Evolutionary conservation across 208 protist species (phyloP).

Genomic region (Acanthamoeba lenticulata): DNA sequence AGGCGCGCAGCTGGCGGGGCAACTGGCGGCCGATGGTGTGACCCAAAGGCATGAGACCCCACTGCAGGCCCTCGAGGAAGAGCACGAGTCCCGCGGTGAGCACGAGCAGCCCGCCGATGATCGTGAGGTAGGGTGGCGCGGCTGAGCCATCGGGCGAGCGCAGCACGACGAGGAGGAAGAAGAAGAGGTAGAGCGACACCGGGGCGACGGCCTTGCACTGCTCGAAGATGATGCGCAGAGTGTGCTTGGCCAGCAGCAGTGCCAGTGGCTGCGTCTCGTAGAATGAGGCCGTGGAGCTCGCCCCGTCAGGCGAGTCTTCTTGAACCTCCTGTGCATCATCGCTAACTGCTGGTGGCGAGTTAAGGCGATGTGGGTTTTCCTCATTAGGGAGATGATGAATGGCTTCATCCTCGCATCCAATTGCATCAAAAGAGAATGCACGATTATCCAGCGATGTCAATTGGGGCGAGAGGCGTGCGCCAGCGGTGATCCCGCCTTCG

Average conservation of each 20-base stretch:
- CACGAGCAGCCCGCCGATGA: not conserved
- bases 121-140: not conserved
- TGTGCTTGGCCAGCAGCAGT: not conserved
- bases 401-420: no score
- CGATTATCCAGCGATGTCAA: no score
- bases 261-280: not conserved
- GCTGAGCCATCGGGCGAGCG: not conserved
- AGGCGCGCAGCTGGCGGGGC: not conserved
- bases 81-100: not conserved
- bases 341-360: no score
- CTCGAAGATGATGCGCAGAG: not conserved
- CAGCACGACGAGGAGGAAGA: slow-evolving; percentile 4
- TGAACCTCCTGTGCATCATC: no score
- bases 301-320: no score
- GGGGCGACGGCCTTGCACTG: not conserved
- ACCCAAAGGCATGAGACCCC: not conserved
- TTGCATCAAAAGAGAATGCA: no score
- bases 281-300: no score
- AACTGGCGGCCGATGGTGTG: not conserved
- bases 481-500: no score
- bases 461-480: no score
- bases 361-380: no score
- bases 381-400: no score
- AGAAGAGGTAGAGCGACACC: not conserved
- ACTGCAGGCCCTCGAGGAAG: slow-evolving; percentile 13